Evolutionary conservation across 306 rosid genomes (phyloP).

Genomic region (Quercus berberidifolia): DNA sequence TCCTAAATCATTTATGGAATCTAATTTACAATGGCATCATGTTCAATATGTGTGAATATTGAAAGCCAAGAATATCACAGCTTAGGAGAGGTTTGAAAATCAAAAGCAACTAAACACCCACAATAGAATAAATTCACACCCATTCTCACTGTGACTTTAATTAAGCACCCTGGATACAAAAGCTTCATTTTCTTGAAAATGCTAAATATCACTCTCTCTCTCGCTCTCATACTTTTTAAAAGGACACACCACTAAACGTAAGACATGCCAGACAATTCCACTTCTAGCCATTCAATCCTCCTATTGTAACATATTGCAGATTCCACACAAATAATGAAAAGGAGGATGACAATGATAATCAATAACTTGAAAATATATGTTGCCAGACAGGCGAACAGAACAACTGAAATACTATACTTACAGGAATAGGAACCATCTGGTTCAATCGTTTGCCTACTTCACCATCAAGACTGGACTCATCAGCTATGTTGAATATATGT

Average conservation of each 20-base stretch:
- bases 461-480: slow-evolving; percentile 78
- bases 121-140: neutral
- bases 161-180: neutral
- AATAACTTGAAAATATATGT: neutral
- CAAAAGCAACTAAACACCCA: neutral
- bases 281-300: neutral
- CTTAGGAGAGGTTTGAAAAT: neutral
- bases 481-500: slow-evolving; percentile 57
- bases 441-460: slow-evolving; percentile 88
- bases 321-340: neutral
- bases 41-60: neutral
- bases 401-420: slow-evolving; percentile 21
- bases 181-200: neutral
- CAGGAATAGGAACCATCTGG: slow-evolving; percentile 87
- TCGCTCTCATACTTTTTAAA: neutral
- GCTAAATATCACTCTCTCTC: neutral
- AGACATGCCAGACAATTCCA: neutral
- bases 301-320: neutral
- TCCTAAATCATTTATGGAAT: neutral
- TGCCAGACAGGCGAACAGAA: neutral
- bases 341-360: neutral
- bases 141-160: neutral
- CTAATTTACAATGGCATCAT: neutral
- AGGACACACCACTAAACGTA: neutral
- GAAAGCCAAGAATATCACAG: neutral